Conservation (phyloP, 73 alveolate species). For the Paraurostyla sp. region DNA sequence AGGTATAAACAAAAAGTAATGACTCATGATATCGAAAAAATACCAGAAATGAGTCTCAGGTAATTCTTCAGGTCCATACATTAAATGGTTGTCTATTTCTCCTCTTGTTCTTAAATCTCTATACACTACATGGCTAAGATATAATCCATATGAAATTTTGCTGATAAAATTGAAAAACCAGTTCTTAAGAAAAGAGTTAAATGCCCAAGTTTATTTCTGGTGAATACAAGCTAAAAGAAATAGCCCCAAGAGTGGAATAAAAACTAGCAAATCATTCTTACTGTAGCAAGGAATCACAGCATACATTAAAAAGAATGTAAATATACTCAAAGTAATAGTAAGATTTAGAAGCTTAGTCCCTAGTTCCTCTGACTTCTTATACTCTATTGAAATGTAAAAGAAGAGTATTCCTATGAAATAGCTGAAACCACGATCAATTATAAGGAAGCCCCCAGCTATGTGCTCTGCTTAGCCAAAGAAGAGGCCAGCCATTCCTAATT, state of each 20-base stretch:
- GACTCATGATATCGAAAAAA: not conserved
- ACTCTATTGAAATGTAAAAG: not conserved
- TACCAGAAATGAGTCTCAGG: slow-evolving; percentile 10
- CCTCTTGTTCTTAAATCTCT: not conserved
- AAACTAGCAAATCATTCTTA: not conserved
- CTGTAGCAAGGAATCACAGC: not conserved
- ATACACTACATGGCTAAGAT: not conserved
- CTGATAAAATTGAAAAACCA: not conserved
- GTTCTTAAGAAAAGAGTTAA: not conserved
- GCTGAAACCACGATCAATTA: not conserved
- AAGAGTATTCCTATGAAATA: slow-evolving; percentile 8
- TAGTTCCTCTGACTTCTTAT: not conserved
- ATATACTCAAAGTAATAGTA: not conserved
- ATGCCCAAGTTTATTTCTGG: not conserved
- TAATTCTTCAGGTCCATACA: not conserved
- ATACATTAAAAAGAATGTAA: not conserved
- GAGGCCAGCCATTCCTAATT: not conserved
- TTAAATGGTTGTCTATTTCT: not conserved
- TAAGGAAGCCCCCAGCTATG: not conserved
- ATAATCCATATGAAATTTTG: not conserved
- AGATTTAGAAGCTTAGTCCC: not conserved
- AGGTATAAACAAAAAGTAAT: not conserved
- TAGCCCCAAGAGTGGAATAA: not conserved
- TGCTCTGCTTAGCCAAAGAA: not conserved
- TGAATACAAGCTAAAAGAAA: not conserved